Percentiles rank a stretch among this genome's conserved stretches.
These are phyloP conservation scores for Chloris gayana DNA, from an alignment of 176 grass and related monocot species.

Conservation along the genomic window DNA sequence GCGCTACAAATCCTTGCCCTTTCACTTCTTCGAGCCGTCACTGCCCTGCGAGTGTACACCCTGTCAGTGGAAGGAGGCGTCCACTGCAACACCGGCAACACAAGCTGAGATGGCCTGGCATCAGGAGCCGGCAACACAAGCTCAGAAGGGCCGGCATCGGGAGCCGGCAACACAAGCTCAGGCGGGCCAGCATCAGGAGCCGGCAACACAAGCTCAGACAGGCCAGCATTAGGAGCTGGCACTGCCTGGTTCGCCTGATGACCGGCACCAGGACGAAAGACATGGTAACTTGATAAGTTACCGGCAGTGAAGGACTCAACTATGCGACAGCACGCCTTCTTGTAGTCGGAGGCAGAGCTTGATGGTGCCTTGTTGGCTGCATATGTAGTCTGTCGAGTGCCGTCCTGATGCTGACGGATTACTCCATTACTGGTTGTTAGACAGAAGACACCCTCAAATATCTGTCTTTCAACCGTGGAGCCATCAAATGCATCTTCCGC, in stretches of 20 bases:
- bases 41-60: slow-evolving; percentile 35
- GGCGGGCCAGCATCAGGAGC: too few relatives aligned
- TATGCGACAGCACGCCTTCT: slow-evolving; percentile 35
- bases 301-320: slow-evolving; percentile 71
- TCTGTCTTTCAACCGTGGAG: slow-evolving; percentile 51
- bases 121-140: background rate
- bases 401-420: background rate
- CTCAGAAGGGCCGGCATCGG: background rate
- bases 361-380: slow-evolving; percentile 20
- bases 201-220: too few relatives aligned
- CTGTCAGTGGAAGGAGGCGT: slow-evolving; percentile 50
- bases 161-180: too few relatives aligned
- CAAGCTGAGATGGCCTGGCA: background rate
- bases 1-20: slow-evolving; percentile 45
- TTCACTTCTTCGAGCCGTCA: slow-evolving; percentile 30
- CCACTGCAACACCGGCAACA: slow-evolving; percentile 7
- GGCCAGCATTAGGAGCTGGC: slow-evolving; percentile 9
- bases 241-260: slow-evolving; percentile 13
- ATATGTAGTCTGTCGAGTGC: background rate
- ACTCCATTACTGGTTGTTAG: background rate
- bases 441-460: slow-evolving; percentile 57
- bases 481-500: slow-evolving; percentile 50
- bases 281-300: slow-evolving; percentile 63
- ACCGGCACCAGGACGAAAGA: slow-evolving; percentile 26
- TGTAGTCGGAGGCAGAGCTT: slow-evolving; percentile 20